Conservation (phyloP, 345 rosid species). For the Ceriops tagal region DNA sequence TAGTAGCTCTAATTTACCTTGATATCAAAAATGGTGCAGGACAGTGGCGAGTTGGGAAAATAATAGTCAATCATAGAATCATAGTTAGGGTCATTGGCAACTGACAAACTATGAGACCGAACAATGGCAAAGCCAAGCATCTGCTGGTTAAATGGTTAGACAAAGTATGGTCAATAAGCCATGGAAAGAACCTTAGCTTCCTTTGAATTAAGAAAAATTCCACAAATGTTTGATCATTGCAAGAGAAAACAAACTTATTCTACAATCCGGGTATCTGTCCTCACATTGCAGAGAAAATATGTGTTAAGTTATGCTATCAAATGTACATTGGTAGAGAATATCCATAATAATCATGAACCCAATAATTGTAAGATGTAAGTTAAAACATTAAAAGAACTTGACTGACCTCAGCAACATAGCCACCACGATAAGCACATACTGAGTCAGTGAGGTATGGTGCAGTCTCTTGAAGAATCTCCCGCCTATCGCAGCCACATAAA, state of each 20-base stretch:
- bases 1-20: too few relatives aligned
- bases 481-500: constrained; percentile 38
- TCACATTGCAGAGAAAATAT: background rate
- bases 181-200: background rate
- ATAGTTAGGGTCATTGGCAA: background rate
- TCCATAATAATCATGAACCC: background rate
- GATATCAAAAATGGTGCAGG: too few relatives aligned
- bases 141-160: background rate
- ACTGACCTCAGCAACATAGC: constrained; percentile 78
- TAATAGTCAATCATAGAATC: background rate
- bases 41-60: background rate
- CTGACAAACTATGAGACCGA: background rate
- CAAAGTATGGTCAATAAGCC: background rate
- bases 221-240: background rate
- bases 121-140: background rate
- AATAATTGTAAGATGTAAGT: too few relatives aligned
- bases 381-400: background rate
- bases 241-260: background rate
- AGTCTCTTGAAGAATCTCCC: constrained; percentile 73
- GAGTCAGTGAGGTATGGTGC: constrained; percentile 69
- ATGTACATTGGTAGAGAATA: background rate
- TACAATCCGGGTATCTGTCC: background rate
- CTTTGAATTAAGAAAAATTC: background rate
- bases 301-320: background rate
- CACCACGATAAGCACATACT: constrained; percentile 84